Evolutionary conservation across 148 eudicot species (phyloP).

Genomic region (Cornus kousa): DNA sequence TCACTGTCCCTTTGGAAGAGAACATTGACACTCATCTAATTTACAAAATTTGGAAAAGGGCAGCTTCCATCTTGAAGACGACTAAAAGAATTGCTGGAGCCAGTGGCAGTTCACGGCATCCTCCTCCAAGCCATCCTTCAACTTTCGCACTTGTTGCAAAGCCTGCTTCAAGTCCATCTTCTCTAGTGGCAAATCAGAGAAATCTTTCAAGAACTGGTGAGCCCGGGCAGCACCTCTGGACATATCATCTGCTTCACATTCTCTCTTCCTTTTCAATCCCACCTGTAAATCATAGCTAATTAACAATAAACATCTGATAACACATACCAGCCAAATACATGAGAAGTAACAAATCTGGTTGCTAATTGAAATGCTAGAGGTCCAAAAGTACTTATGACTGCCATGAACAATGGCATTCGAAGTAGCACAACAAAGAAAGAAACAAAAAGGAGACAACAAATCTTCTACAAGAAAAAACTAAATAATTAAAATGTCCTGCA

Average conservation of each 20-base stretch:
- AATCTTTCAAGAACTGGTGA: conserved; percentile 71
- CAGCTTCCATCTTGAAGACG: background rate
- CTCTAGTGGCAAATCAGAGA: conserved; percentile 78
- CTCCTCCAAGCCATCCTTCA: conserved; percentile 65
- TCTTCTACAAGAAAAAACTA: background rate
- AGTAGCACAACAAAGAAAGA: too few relatives aligned
- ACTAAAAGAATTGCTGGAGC: conserved; percentile 85
- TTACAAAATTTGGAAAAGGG: background rate
- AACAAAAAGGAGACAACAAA: background rate
- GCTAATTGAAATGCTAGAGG: background rate
- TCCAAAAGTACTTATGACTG: background rate
- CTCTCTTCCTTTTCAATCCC: conserved; percentile 67
- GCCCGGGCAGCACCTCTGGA: conserved; percentile 79
- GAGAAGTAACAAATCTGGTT: background rate
- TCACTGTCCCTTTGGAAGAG: background rate
- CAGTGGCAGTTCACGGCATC: conserved; percentile 62
- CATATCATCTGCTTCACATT: conserved; percentile 49
- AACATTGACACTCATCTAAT: background rate
- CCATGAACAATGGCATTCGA: background rate
- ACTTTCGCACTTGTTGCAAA: conserved; percentile 43
- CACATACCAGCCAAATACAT: background rate
- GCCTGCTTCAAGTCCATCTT: conserved; percentile 75
- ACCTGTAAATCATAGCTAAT: conserved; percentile 33
- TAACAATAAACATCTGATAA: background rate
- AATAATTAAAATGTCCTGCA: background rate